Evolutionary conservation across 257 asterid genomes (phyloP).

Genomic region (Nicotiana otophora): DNA sequence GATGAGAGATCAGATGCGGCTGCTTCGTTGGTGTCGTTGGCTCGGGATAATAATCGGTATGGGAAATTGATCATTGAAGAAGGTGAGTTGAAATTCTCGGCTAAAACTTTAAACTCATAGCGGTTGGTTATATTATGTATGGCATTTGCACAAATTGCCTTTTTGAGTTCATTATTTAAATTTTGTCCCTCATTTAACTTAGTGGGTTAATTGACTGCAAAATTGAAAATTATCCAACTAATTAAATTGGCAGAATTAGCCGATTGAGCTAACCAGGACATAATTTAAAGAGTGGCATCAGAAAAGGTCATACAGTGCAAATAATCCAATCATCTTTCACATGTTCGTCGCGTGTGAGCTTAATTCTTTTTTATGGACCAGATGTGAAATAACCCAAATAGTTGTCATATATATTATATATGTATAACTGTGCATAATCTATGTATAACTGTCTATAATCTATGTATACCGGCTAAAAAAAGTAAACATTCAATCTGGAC

Average conservation of each 20-base stretch:
- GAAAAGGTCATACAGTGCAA: not conserved
- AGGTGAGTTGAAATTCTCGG: slow-evolving; percentile 6
- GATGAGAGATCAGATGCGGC: slow-evolving; percentile 64
- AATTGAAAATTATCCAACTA: not conserved
- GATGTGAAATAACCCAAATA: not conserved
- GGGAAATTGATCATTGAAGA: slow-evolving; percentile 67
- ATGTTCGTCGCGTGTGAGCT: too few relatives aligned
- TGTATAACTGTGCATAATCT: too few relatives aligned
- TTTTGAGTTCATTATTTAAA: not conserved
- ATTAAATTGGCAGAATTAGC: not conserved
- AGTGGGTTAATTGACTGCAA: not conserved
- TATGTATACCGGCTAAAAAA: too few relatives aligned
- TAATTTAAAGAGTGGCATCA: not conserved
- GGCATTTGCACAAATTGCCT: too few relatives aligned
- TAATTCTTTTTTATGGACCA: not conserved
- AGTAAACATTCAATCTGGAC: too few relatives aligned
- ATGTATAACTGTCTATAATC: too few relatives aligned
- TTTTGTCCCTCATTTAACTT: not conserved
- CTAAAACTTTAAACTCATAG: not conserved
- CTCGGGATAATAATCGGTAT: slow-evolving; percentile 53
- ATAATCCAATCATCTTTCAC: not conserved
- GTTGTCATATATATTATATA: too few relatives aligned
- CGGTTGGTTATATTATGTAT: too few relatives aligned
- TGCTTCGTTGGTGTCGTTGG: slow-evolving; percentile 58
- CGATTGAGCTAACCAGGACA: not conserved